Evolutionary conservation across 2,329 filamentous ascomycete species (phyloP).

Genomic region (Xylaria multiplex): DNA sequence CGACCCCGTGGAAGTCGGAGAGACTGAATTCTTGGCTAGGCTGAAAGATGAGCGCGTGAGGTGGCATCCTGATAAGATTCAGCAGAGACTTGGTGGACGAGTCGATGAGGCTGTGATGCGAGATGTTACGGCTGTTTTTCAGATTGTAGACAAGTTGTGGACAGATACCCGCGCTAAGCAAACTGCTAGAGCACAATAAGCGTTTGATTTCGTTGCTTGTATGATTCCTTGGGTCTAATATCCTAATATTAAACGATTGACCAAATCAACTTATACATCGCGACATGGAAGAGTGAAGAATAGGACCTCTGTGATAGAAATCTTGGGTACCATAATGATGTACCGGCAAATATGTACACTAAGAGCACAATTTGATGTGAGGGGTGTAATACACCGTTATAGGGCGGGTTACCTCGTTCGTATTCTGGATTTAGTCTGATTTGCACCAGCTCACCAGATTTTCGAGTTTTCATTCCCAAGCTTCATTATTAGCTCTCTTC

Average conservation of each 20-base stretch:
- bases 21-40: slow-evolving; percentile 57
- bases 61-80: slow-evolving; percentile 98
- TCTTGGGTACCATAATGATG: too few relatives aligned
- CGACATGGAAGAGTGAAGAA: too few relatives aligned
- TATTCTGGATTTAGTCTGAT: neutral
- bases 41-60: slow-evolving; percentile 88
- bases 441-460: neutral
- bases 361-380: too few relatives aligned
- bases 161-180: slow-evolving; percentile 61
- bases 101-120: slow-evolving; percentile 79
- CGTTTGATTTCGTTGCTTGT: slow-evolving; percentile 16
- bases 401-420: neutral
- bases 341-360: too few relatives aligned
- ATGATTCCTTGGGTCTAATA: neutral
- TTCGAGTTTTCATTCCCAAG: neutral
- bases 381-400: neutral
- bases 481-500: neutral
- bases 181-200: slow-evolving; percentile 31
- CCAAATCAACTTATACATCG: too few relatives aligned
- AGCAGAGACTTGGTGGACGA: slow-evolving; percentile 81
- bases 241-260: too few relatives aligned
- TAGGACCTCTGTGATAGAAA: too few relatives aligned
- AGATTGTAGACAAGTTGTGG: slow-evolving; percentile 87
- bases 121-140: slow-evolving; percentile 88
- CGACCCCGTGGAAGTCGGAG: slow-evolving; percentile 55